A percentile compares a stretch with the other conserved stretches of the same genome.
phyloP scores from a whole-genome alignment of 1,139 yeast species.

The Taiozyma sp. region DNA sequence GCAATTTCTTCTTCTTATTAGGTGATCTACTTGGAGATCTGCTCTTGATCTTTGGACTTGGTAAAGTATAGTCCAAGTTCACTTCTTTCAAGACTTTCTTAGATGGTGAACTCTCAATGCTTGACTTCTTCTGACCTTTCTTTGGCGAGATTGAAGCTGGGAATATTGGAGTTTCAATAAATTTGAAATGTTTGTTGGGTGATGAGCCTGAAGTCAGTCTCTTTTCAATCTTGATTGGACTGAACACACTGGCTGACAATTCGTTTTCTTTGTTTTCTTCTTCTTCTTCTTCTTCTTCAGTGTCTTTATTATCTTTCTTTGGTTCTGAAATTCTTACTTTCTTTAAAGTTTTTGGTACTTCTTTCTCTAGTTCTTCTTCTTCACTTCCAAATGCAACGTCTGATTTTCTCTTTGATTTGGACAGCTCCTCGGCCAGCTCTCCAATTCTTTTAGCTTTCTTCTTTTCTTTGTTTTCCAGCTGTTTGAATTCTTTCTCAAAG shows the following conservation, averaged over 20 bases:
- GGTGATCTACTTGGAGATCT: slow-evolving; percentile 12
- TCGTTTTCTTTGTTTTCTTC: slow-evolving; percentile 10
- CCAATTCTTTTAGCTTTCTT: slow-evolving; percentile 13
- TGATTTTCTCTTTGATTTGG: slow-evolving; percentile 12
- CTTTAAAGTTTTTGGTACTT: neutral
- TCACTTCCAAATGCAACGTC: neutral
- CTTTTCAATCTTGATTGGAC: neutral
- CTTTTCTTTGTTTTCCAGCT: slow-evolving; percentile 27
- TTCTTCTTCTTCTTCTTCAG: neutral
- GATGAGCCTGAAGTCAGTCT: slow-evolving; percentile 3
- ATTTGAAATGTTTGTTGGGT: slow-evolving; percentile 15
- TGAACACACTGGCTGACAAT: slow-evolving; percentile 9
- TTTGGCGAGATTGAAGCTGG: slow-evolving; percentile 7
- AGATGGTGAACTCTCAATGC: slow-evolving; percentile 8
- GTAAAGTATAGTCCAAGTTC: slow-evolving; percentile 11
- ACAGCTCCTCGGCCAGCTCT: slow-evolving; percentile 5
- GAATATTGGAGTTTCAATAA: slow-evolving; percentile 5
- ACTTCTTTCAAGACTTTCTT: slow-evolving; percentile 12
- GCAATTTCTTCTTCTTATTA: slow-evolving; percentile 10
- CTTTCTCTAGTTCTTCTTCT: neutral
- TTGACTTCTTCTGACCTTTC: slow-evolving; percentile 1
- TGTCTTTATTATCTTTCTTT: neutral
- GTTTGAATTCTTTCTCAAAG: slow-evolving; percentile 16
- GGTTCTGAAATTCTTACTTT: neutral
- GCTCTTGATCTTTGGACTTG: slow-evolving; percentile 9